Base-by-base conservation (phyloP, 2,329 filamentous ascomycete genomes). In the Tolypocladium pustulatum region DNA sequence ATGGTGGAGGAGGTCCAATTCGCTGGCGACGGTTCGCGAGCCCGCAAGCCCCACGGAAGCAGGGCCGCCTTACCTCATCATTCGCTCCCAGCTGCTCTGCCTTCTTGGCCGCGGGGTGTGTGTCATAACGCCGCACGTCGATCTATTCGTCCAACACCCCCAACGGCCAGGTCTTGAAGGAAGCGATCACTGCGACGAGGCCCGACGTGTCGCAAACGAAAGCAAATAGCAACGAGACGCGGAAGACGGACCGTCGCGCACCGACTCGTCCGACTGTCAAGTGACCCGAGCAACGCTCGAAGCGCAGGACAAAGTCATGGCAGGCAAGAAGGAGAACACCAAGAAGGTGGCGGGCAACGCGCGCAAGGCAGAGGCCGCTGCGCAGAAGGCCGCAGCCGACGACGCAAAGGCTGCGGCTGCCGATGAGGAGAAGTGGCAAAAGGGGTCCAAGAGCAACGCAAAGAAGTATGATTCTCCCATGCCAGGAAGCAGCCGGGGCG, bases 331-430 rank as follows among this genome's bases (percentile, higher is more conserved):
- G 73, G 83, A 95, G 63, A 91, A 89, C 76, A 88, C 81, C 72
- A 97, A 96, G 77, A 97, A 97, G 79, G 91, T 77, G 3, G 84
- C 87, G 10, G 94, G 93, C 63, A 91, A 97, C 73, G 91, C 92
- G 62, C 84, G 91, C 76, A 97, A 99, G 81, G 91, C 91, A 62
- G 91, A 97, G 55, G 87, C 85, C 3, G 93, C 91, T 1, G 89
- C 90, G 10, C 76, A 82, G 59, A 97, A 97, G 76, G 81, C 86
- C 60, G 90, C 90, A 0, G 85, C 74, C 3, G 86, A 87, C 60
- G 82, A 90, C 43, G 76, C 81, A 41, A 87, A 87, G 74, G 82
- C 79, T 57, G 84, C 84, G 5, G 82, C 78, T 3, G 84, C 73
- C 34, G 93, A 97, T 68, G 82, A 86, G 5, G 80, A 82, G 58